Evolutionary conservation across 179 eudicot species (phyloP), one percentile per base, ranked within the genome.

Genomic region (Carnegiea gigantea): DNA sequence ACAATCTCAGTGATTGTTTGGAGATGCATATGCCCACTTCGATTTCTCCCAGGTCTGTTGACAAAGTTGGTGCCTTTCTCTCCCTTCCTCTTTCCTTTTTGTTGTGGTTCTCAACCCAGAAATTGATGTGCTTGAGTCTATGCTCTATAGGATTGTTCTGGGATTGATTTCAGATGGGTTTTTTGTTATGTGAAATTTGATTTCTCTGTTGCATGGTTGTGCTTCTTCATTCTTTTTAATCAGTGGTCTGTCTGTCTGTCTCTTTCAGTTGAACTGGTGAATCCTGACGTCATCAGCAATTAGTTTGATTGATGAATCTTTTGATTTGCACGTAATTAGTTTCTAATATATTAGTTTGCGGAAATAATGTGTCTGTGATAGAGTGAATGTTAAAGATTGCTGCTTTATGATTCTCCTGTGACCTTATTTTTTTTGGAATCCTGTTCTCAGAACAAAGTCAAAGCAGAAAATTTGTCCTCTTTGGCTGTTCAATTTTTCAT

Each of bases 61-160:
- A 6, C 87, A 87, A 84, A 87, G 82, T 84, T 79, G 43, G 85
- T 80, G 54, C 77, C 84, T 75, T 73, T 77, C 59, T 68, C 78
- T 36, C 40, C 26, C 70, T 9, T 40, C 13, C 1, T 26, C 15
- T 70, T 1, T 12, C 62, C 62, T 18, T 6, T 57, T 23, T 57
- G 7, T 57, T 57, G 8, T 3, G 18, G 23, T 48, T 9, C 53
- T 48, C 53, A 48, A 48, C 53, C 53, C 53, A 62, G 12, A 62
- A 73, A 28, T 48, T 46, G 57, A 28, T 44, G 46, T 73, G 46
- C 11, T 80, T 23, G 17, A 40, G 51, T 33, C 36, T 1, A 28
- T 28, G 30, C 30, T 28, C 30, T 1, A 67, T 59, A 36, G 57
- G 78, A 18, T 57, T 73, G 15, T 36, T 75, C 53, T 48, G 21